Evolutionary conservation across 2,329 filamentous ascomycete genomes (phyloP).

Genomic region (Talaromyces atroroseus): DNA sequence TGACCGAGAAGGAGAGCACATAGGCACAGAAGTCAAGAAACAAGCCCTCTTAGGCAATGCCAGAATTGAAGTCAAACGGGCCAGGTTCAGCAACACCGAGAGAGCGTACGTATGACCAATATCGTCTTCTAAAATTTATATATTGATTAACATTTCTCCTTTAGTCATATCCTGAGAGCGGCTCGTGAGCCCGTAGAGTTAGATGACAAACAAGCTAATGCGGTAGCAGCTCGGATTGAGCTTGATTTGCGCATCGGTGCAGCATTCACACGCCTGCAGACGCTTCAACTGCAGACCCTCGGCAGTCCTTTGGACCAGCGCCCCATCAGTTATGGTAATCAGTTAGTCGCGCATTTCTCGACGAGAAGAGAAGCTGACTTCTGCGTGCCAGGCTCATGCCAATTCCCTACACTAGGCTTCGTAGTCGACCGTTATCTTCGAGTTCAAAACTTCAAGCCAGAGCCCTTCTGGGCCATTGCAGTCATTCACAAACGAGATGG

Average conservation of each 20-base stretch:
- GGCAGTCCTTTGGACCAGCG: constrained; percentile 61
- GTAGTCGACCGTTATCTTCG: constrained; percentile 94
- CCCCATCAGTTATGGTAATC: constrained; percentile 73
- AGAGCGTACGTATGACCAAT: constrained; percentile 57
- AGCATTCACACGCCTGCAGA: constrained; percentile 85
- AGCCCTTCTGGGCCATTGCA: constrained; percentile 89
- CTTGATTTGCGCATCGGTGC: constrained; percentile 88
- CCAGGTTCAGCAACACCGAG: constrained; percentile 94
- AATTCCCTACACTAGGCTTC: constrained; percentile 94
- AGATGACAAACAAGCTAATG: constrained; percentile 80
- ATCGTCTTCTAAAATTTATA: background rate
- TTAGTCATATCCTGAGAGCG: constrained; percentile 77
- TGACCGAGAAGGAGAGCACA: constrained; percentile 94
- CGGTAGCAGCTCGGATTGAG: constrained; percentile 83
- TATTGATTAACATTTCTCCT: constrained; percentile 13
- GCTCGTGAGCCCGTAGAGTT: constrained; percentile 70
- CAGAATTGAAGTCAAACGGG: constrained; percentile 72
- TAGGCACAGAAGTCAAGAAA: constrained; percentile 82
- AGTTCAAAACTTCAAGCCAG: constrained; percentile 88
- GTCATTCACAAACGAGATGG: constrained; percentile 71
- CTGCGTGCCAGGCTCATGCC: constrained; percentile 66
- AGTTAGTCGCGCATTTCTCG: background rate
- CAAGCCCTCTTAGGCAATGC: constrained; percentile 71
- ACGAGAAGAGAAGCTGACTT: constrained; percentile 12
- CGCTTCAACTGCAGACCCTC: constrained; percentile 67